A percentile compares a stretch with the other conserved stretches of the same genome.
Evolutionary conservation across 2,329 filamentous ascomycete species (phyloP).

Genomic region (Acrocalymma vagum): DNA sequence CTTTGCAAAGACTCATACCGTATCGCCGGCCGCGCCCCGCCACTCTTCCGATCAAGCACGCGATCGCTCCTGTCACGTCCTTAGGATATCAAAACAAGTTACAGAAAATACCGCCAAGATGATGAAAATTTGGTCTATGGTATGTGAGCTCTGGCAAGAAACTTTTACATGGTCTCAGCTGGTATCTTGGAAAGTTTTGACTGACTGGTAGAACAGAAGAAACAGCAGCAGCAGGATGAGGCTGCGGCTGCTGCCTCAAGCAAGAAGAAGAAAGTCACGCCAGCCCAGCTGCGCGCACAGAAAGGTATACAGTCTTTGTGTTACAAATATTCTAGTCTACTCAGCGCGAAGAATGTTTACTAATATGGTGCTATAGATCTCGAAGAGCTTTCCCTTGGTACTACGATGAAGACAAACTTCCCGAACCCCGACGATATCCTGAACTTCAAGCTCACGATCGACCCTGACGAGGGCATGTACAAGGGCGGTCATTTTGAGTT

Average conservation of each 20-base stretch:
- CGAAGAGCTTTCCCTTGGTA: slow-evolving; percentile 79
- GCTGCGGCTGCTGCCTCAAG: slow-evolving; percentile 79
- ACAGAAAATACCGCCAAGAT: slow-evolving; percentile 65
- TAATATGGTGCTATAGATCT: too few species aligned
- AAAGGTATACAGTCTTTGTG: slow-evolving; percentile 88
- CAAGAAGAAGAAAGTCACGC: slow-evolving; percentile 99
- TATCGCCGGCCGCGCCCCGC: too few species aligned
- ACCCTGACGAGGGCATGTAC: slow-evolving; percentile 89
- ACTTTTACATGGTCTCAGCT: too few species aligned
- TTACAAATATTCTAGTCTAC: too few species aligned
- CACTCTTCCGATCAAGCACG: slow-evolving; percentile 19
- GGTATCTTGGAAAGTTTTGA: neutral
- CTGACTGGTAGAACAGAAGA: slow-evolving; percentile 69
- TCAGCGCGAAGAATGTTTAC: too few species aligned
- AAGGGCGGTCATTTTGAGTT: slow-evolving; percentile 88
- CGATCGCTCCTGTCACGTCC: slow-evolving; percentile 16
- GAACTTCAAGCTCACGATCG: slow-evolving; percentile 82
- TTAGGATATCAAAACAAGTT: slow-evolving; percentile 6
- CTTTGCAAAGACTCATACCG: slow-evolving; percentile 1
- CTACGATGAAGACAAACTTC: slow-evolving; percentile 83
- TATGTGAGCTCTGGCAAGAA: too few species aligned
- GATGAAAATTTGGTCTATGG: slow-evolving; percentile 99
- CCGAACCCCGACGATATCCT: slow-evolving; percentile 86
- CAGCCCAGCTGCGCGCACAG: slow-evolving; percentile 92
- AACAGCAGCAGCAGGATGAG: slow-evolving; percentile 90